These are phyloP conservation scores for Gossypium gossypioides DNA, from an alignment of 441 rosid genomes.

Conservation along the genomic window DNA sequence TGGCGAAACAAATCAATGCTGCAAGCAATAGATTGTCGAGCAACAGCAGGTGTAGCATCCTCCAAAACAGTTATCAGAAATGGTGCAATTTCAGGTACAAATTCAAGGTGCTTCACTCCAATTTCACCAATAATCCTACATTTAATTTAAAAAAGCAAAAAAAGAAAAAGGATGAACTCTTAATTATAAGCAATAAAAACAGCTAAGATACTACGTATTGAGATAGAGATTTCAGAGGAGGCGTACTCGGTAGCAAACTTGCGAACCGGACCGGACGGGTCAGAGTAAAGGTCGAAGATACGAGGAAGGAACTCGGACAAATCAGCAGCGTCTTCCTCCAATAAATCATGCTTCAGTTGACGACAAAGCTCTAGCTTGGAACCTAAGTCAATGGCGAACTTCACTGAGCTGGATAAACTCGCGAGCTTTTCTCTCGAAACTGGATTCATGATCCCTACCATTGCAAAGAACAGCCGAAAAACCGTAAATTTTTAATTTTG, in stretches of 20 bases:
- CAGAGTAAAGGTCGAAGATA: constrained; percentile 64
- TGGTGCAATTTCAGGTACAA: constrained; percentile 68
- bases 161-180: neutral
- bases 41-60: constrained; percentile 83
- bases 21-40: constrained; percentile 69
- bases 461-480: constrained; percentile 11
- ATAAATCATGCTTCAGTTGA: constrained; percentile 42
- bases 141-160: constrained; percentile 12
- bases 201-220: neutral
- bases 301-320: constrained; percentile 65
- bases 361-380: constrained; percentile 67
- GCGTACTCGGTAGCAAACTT: constrained; percentile 64
- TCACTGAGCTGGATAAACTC: constrained; percentile 45
- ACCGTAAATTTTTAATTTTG: neutral
- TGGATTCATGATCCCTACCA: constrained; percentile 54
- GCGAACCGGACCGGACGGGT: constrained; percentile 71
- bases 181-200: neutral
- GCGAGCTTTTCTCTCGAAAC: constrained; percentile 45
- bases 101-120: constrained; percentile 65
- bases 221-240: constrained; percentile 15
- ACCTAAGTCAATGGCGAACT: constrained; percentile 44
- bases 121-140: constrained; percentile 77
- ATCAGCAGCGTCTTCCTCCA: constrained; percentile 28
- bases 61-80: constrained; percentile 54
- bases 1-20: constrained; percentile 56